Conservation (phyloP, 169 alveolate species). For the Cryptosporidium andersoni region DNA sequence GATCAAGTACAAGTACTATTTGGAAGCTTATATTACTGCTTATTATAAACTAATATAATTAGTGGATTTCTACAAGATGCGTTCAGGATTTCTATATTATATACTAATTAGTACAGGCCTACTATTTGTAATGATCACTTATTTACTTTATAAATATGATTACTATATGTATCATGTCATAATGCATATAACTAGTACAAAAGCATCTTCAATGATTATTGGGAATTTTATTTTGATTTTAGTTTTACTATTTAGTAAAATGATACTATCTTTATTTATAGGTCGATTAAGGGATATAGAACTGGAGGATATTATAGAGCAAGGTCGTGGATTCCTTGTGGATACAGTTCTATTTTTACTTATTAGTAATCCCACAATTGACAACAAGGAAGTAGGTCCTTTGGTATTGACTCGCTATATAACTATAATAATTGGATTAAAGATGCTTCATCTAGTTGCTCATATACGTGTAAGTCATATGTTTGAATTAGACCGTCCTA, state of each 20-base stretch:
- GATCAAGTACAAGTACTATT: too few relatives aligned
- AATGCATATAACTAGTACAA: constrained; percentile 50
- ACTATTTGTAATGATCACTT: constrained; percentile 17
- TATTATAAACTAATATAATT: too few relatives aligned
- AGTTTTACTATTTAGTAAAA: constrained; percentile 10
- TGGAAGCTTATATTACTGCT: too few relatives aligned
- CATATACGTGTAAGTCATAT: constrained; percentile 80
- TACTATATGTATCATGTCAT: constrained; percentile 35
- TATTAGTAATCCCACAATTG: constrained; percentile 82
- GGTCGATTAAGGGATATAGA: constrained; percentile 33
- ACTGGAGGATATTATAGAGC: constrained; percentile 81
- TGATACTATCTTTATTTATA: constrained; percentile 17
- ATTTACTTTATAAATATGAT: constrained; percentile 44
- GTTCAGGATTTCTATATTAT: background rate
- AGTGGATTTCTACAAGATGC: too few relatives aligned
- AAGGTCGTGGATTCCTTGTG: constrained; percentile 82
- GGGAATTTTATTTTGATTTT: constrained; percentile 29
- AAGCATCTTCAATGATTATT: constrained; percentile 49
- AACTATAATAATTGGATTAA: constrained; percentile 78
- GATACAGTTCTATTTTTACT: constrained; percentile 85
- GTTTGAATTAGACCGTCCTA: constrained; percentile 84
- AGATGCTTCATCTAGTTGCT: constrained; percentile 81
- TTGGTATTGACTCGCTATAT: constrained; percentile 78
- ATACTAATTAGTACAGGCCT: constrained; percentile 14
- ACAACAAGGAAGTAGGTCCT: constrained; percentile 82